Evolutionary conservation across 805 yeast species (phyloP).

Genomic region (Nakazawaea populi): DNA sequence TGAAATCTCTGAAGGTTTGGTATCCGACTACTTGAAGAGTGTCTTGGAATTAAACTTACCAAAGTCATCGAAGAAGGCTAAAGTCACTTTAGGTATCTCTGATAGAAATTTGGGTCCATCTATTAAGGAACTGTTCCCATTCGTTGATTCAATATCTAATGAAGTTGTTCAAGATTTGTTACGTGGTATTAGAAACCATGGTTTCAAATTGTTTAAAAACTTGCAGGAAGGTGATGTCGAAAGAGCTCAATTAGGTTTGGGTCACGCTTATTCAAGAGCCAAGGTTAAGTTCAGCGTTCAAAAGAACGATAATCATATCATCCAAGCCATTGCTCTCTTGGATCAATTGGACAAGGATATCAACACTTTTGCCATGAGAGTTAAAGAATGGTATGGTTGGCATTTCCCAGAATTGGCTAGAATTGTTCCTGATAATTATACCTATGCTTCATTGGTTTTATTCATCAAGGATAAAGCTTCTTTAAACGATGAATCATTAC

Average conservation of each 20-base stretch:
- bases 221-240: slow-evolving; percentile 93
- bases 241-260: slow-evolving; percentile 97
- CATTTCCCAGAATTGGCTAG: slow-evolving; percentile 96
- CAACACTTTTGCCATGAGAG: slow-evolving; percentile 96
- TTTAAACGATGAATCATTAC: slow-evolving; percentile 73
- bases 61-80: slow-evolving; percentile 59
- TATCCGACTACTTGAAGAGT: slow-evolving; percentile 85
- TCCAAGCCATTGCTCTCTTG: slow-evolving; percentile 95
- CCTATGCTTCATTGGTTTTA: slow-evolving; percentile 75
- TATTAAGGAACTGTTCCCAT: slow-evolving; percentile 85
- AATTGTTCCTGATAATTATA: slow-evolving; percentile 84
- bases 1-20: slow-evolving; percentile 95
- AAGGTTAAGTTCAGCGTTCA: slow-evolving; percentile 98
- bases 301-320: slow-evolving; percentile 98
- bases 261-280: slow-evolving; percentile 98
- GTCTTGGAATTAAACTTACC: slow-evolving; percentile 90
- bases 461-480: slow-evolving; percentile 84
- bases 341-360: slow-evolving; percentile 98
- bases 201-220: slow-evolving; percentile 83
- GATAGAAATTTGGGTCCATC: slow-evolving; percentile 96
- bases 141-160: slow-evolving; percentile 82
- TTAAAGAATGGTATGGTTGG: slow-evolving; percentile 98
- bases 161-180: slow-evolving; percentile 92
- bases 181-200: slow-evolving; percentile 91
- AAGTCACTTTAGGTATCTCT: slow-evolving; percentile 78